Percentiles rank a stretch among this genome's conserved stretches.
phyloP scores from a whole-genome alignment of 2,329 filamentous ascomycete genomes.

The Fusarium cicatricum region DNA sequence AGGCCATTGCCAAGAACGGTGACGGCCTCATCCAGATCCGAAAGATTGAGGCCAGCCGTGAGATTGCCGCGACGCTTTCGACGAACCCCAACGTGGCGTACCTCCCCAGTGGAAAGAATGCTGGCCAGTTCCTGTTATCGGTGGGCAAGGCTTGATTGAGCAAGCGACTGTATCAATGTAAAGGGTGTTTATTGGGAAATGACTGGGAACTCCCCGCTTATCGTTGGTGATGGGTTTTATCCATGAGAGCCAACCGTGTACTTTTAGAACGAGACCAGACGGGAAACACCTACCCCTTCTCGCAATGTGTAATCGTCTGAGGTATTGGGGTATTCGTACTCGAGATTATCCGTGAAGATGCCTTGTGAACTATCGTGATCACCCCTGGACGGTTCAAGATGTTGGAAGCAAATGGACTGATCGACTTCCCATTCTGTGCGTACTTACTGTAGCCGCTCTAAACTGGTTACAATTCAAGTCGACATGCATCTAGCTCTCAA shows the following conservation, averaged over 20 bases:
- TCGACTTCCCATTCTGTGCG: too few species aligned
- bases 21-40: constrained; percentile 95
- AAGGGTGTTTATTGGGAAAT: constrained; percentile 26
- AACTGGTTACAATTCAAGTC: not conserved
- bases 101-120: constrained; percentile 79
- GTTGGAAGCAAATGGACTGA: not conserved
- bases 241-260: constrained; percentile 46
- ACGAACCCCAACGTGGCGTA: constrained; percentile 96
- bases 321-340: constrained; percentile 2
- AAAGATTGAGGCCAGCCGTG: constrained; percentile 95
- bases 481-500: constrained; percentile 43
- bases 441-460: too few species aligned
- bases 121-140: constrained; percentile 61
- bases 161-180: constrained; percentile 24
- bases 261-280: constrained; percentile 44
- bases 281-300: constrained; percentile 39
- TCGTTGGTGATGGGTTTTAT: constrained; percentile 41
- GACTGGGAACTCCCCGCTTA: constrained; percentile 48
- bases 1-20: constrained; percentile 90
- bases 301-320: constrained; percentile 32
- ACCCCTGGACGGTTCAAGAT: not conserved
- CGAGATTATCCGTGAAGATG: not conserved
- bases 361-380: not conserved
- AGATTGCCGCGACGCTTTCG: constrained; percentile 91
- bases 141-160: constrained; percentile 54